Percentiles rank a stretch among this genome's conserved stretches.
These are phyloP conservation scores for Mollisiaceae sp. DNA, from an alignment of 2,329 filamentous ascomycete genomes.

Conservation along the genomic window DNA sequence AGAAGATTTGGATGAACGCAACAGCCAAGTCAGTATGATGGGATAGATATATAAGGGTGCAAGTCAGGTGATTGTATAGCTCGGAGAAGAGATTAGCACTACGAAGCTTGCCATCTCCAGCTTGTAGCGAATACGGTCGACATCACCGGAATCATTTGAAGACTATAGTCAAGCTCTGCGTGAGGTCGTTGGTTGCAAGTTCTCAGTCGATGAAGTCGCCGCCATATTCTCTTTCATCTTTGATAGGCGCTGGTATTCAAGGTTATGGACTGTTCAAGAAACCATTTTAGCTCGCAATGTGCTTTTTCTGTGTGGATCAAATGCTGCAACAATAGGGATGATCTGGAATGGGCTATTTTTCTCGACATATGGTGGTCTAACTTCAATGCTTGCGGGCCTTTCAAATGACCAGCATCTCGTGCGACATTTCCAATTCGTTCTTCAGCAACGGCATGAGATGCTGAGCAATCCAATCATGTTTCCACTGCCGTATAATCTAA, in stretches of 20 bases:
- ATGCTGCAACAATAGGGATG: neutral
- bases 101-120: neutral
- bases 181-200: neutral
- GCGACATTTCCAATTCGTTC: too few relatives aligned
- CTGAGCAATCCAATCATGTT: too few relatives aligned
- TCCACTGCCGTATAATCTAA: neutral
- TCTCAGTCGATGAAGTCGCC: neutral
- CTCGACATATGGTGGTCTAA: neutral
- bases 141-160: neutral
- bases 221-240: neutral
- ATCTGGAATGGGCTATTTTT: neutral
- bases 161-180: neutral
- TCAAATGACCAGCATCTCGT: too few relatives aligned
- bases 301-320: constrained; percentile 10
- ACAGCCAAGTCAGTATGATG: constrained; percentile 17
- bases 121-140: neutral
- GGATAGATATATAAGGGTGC: constrained; percentile 11
- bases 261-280: constrained; percentile 19
- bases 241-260: neutral
- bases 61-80: constrained; percentile 13
- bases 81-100: neutral
- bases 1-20: constrained; percentile 6
- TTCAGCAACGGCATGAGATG: too few relatives aligned
- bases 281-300: constrained; percentile 1
- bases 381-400: too few relatives aligned